A percentile compares a stretch with the other conserved stretches of the same genome.
Evolutionary conservation across 164 flowering plant species (phyloP).

Genomic region (Chimonanthus praecox): DNA sequence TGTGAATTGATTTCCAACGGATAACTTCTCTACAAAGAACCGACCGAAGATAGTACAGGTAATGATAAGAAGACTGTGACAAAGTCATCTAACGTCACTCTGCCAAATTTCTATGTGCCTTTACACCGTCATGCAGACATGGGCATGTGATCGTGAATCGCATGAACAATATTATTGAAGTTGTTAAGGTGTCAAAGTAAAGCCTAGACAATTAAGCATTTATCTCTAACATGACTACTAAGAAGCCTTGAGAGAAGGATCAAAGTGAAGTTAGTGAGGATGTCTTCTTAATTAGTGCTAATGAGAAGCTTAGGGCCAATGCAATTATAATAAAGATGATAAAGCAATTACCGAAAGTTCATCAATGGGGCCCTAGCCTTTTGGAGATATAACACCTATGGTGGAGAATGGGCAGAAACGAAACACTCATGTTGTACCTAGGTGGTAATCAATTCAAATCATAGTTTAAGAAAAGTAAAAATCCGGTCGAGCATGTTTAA

Average conservation of each 20-base stretch:
- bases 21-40: too few relatives aligned
- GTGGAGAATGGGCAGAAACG: neutral
- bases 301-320: neutral
- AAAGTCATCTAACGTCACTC: slow-evolving; percentile 7
- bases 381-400: neutral
- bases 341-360: neutral
- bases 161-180: neutral
- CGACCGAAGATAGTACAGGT: neutral
- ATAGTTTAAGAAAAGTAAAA: too few relatives aligned
- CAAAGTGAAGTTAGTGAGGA: neutral
- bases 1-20: too few relatives aligned
- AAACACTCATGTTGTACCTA: too few relatives aligned
- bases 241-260: neutral
- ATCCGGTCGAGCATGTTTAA: too few relatives aligned
- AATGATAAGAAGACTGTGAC: neutral
- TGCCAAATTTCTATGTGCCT: neutral
- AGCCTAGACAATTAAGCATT: neutral
- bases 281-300: neutral
- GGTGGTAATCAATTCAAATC: too few relatives aligned
- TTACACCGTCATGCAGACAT: neutral
- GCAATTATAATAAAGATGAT: neutral
- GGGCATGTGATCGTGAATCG: neutral
- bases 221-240: neutral
- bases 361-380: neutral
- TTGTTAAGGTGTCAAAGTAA: slow-evolving; percentile 7